phyloP scores from a whole-genome alignment of 345 rosid species.

The Gossypium australe region DNA sequence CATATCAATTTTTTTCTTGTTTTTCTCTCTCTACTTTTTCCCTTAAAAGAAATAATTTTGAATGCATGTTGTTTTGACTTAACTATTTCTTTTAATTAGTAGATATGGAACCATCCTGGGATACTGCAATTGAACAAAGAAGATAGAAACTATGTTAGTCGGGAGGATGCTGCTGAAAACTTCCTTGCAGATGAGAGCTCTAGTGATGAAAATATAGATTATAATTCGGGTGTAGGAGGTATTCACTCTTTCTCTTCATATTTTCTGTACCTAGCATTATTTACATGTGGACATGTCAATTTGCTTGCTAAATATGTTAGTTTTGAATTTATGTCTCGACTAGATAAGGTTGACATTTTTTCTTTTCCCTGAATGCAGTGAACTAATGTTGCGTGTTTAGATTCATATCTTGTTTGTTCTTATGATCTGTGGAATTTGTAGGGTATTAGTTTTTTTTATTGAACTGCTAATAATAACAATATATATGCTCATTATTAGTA shows the following conservation, averaged over 20 bases:
- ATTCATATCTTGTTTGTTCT: background rate
- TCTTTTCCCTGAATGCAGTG: background rate
- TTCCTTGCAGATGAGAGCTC: constrained; percentile 78
- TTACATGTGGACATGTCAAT: background rate
- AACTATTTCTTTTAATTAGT: constrained; percentile 23
- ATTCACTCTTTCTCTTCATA: constrained; percentile 16
- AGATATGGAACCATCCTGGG: constrained; percentile 99
- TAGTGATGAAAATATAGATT: constrained; percentile 89
- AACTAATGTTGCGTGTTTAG: background rate
- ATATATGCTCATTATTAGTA: background rate
- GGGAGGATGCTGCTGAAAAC: constrained; percentile 71
- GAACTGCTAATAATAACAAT: background rate
- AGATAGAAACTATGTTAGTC: constrained; percentile 50
- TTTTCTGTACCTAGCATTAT: background rate
- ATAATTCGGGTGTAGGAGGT: constrained; percentile 73
- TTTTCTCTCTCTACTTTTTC: background rate
- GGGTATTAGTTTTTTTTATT: background rate
- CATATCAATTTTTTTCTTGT: background rate
- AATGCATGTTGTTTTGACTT: constrained; percentile 4
- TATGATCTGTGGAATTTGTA: background rate
- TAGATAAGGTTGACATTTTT: background rate
- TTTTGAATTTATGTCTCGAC: background rate
- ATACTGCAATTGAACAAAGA: constrained; percentile 87
- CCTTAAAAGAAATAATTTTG: background rate
- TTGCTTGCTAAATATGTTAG: background rate